Percentiles rank a stretch among this genome's conserved stretches.
Evolutionary conservation across 495 filamentous ascomycete species (phyloP).

Genomic region (Podospora tetraspora): DNA sequence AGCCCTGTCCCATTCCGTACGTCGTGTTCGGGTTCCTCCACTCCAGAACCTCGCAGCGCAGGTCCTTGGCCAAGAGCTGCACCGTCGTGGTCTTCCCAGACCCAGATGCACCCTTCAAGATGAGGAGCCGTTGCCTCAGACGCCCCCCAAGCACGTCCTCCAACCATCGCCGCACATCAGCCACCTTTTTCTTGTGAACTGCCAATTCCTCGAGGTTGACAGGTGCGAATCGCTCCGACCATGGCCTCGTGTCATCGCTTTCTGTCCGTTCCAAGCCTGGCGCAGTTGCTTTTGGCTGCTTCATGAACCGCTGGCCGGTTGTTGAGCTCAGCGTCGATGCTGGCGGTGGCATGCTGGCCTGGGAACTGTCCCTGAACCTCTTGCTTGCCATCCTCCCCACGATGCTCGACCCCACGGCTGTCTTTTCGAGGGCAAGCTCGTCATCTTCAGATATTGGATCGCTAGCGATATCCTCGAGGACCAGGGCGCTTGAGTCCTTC

Average conservation of each 20-base stretch:
- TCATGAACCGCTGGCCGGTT: constrained; percentile 39
- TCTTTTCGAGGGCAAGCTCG: constrained; percentile 39
- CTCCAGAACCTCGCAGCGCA: constrained; percentile 72
- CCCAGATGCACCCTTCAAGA: constrained; percentile 88
- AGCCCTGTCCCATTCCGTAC: constrained; percentile 45
- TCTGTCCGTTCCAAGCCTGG: not conserved
- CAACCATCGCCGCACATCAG: constrained; percentile 79
- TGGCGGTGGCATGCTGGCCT: constrained; percentile 4
- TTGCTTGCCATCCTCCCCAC: constrained; percentile 44
- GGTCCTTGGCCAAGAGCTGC: constrained; percentile 61
- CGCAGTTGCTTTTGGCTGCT: not conserved
- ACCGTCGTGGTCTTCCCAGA: constrained; percentile 89
- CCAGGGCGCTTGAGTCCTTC: constrained; percentile 22
- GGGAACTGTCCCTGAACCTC: constrained; percentile 31
- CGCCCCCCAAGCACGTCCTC: constrained; percentile 62
- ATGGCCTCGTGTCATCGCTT: constrained; percentile 56
- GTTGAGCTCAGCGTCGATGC: constrained; percentile 15
- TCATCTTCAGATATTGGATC: constrained; percentile 50
- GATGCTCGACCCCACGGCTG: constrained; percentile 35
- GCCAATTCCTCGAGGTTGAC: constrained; percentile 70
- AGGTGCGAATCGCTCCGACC: constrained; percentile 81
- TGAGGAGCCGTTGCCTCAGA: constrained; percentile 61
- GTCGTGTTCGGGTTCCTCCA: constrained; percentile 79
- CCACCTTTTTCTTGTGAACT: constrained; percentile 89
- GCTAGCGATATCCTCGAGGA: constrained; percentile 44